phyloP scores from a whole-genome alignment of 2,329 filamentous ascomycete species.

The Fusarium chuoi region DNA sequence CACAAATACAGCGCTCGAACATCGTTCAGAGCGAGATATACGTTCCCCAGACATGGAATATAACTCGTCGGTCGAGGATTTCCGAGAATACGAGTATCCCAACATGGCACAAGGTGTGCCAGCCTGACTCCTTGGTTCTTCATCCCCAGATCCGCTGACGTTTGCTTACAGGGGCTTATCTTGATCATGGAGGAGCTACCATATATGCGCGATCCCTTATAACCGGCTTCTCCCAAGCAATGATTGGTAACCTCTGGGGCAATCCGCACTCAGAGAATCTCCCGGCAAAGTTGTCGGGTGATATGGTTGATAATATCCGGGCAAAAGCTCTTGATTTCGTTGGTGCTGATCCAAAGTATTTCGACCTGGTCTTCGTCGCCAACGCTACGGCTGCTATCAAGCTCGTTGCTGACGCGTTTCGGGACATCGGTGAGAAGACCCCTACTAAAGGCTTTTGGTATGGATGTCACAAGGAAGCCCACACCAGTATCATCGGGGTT shows the following conservation, averaged over 20 bases:
- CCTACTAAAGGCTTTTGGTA: slow-evolving; percentile 63
- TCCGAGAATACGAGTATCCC: slow-evolving; percentile 43
- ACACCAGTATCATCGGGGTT: slow-evolving; percentile 75
- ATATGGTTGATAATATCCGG: slow-evolving; percentile 66
- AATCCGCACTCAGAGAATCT: slow-evolving; percentile 75
- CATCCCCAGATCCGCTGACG: slow-evolving; percentile 7
- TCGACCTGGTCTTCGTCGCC: slow-evolving; percentile 69
- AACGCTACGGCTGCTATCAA: slow-evolving; percentile 73
- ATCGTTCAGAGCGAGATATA: slow-evolving; percentile 12
- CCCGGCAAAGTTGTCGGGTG: slow-evolving; percentile 66
- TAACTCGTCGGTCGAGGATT: slow-evolving; percentile 38
- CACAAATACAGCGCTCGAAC: slow-evolving; percentile 10
- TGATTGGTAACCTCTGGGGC: slow-evolving; percentile 69
- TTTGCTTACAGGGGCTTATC: slow-evolving; percentile 53
- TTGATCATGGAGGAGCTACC: slow-evolving; percentile 68
- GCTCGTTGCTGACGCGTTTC: slow-evolving; percentile 67
- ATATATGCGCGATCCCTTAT: slow-evolving; percentile 69
- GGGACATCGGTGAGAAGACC: slow-evolving; percentile 61
- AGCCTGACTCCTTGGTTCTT: background rate
- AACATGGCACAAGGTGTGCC: slow-evolving; percentile 43
- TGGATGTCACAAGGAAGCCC: slow-evolving; percentile 69
- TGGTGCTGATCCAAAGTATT: slow-evolving; percentile 66
- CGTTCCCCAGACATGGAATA: slow-evolving; percentile 36
- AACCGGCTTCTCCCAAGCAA: slow-evolving; percentile 63
- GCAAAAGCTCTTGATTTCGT: slow-evolving; percentile 66